Evolutionary conservation across 2,329 filamentous ascomycete genomes (phyloP).

Genomic region (Alternaria alternata): DNA sequence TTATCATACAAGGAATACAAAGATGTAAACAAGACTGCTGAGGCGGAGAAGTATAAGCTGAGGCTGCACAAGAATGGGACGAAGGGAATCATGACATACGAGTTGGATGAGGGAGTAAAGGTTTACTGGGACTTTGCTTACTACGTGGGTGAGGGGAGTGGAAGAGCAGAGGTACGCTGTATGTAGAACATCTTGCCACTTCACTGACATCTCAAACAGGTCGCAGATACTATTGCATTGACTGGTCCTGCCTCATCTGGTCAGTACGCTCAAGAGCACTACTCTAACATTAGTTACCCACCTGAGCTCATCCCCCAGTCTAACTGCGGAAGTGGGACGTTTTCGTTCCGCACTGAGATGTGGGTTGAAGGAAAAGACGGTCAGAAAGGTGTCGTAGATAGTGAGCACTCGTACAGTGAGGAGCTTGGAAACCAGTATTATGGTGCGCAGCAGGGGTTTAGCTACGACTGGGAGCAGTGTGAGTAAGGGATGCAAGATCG

Average conservation of each 20-base stretch:
- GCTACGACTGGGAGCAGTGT: slow-evolving; percentile 31
- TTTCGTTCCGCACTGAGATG: slow-evolving; percentile 26
- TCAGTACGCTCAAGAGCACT: slow-evolving; percentile 8
- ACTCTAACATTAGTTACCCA: slow-evolving; percentile 9
- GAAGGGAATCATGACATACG: slow-evolving; percentile 18
- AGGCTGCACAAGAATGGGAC: slow-evolving; percentile 33
- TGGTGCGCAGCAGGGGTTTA: slow-evolving; percentile 25
- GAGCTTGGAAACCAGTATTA: slow-evolving; percentile 20
- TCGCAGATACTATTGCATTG: slow-evolving; percentile 15
- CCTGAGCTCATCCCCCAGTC: slow-evolving; percentile 15
- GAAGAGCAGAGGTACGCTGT: slow-evolving; percentile 12
- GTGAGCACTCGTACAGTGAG: slow-evolving; percentile 13
- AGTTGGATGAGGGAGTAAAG: slow-evolving; percentile 24
- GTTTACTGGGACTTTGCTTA: slow-evolving; percentile 27
- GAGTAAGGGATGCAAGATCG: not conserved
- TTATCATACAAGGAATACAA: slow-evolving; percentile 24
- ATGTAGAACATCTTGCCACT: not conserved
- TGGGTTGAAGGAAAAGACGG: slow-evolving; percentile 17
- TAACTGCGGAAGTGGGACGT: slow-evolving; percentile 19
- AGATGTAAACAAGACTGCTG: not conserved
- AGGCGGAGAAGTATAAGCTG: slow-evolving; percentile 20
- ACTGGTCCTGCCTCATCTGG: slow-evolving; percentile 17
- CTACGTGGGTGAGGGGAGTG: slow-evolving; percentile 9
- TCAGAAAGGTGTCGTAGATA: slow-evolving; percentile 18
- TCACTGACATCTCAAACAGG: slow-evolving; percentile 5